Conservation (phyloP, 1,284 basidiomycete genomes). For the Sporisorium iseilematis-ciliati region DNA sequence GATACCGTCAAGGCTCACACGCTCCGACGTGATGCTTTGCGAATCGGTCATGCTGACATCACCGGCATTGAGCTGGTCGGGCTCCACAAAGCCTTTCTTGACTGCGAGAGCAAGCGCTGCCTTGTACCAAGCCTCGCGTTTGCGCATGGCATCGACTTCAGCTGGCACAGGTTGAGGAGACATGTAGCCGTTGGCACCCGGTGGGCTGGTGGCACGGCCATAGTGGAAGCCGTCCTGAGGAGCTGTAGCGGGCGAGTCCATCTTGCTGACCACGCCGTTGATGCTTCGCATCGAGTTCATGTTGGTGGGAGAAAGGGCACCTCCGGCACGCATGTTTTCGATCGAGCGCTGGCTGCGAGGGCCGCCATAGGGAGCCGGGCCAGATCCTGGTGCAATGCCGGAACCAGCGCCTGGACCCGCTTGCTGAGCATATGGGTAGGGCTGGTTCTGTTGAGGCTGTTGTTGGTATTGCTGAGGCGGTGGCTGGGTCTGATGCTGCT, state of each 20-base stretch:
- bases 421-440: constrained; percentile 27
- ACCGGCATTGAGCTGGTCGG: constrained; percentile 70
- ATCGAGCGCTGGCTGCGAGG: constrained; percentile 61
- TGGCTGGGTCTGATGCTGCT: constrained; percentile 29
- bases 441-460: constrained; percentile 18
- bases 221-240: constrained; percentile 64
- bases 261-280: constrained; percentile 55
- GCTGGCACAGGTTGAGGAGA: constrained; percentile 54
- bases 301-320: constrained; percentile 47
- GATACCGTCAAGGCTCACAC: constrained; percentile 63
- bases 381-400: constrained; percentile 12
- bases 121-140: constrained; percentile 87
- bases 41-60: constrained; percentile 48
- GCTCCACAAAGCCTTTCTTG: constrained; percentile 83
- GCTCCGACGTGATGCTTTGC: constrained; percentile 38
- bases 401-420: constrained; percentile 11
- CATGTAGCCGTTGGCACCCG: constrained; percentile 43
- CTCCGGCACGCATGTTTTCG: constrained; percentile 57
- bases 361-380: constrained; percentile 44
- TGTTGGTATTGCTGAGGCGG: constrained; percentile 28
- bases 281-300: constrained; percentile 52
- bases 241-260: constrained; percentile 43
- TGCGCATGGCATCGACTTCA: constrained; percentile 82
- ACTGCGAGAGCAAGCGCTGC: constrained; percentile 82
- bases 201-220: constrained; percentile 39